A percentile compares a stretch with the other conserved stretches of the same genome.
These are phyloP conservation scores for Bullera alba DNA, from an alignment of 768 basidiomycete genomes.

Conservation along the genomic window DNA sequence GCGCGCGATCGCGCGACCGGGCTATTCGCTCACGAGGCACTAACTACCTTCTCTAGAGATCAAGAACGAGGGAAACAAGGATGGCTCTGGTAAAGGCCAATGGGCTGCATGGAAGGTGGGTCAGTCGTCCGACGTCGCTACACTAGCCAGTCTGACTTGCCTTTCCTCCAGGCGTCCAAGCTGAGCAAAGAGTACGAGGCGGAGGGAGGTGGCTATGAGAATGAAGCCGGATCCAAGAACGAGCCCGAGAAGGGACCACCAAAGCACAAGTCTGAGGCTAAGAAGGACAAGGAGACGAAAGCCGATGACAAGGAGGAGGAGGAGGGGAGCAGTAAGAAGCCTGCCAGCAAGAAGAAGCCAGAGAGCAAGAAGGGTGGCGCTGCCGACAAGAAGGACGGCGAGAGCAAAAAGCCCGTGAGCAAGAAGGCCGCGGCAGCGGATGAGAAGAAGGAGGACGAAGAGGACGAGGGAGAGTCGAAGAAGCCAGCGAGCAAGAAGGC, in stretches of 20 bases:
- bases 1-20: background rate
- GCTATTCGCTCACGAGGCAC: background rate
- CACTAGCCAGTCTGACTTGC: too few species aligned
- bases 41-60: conserved; percentile 24
- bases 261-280: conserved; percentile 31
- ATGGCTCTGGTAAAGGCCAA: conserved; percentile 41
- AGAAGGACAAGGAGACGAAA: conserved; percentile 21
- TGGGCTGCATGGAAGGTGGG: conserved; percentile 44
- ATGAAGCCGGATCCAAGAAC: conserved; percentile 43
- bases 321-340: conserved; percentile 7
- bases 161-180: conserved; percentile 29
- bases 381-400: conserved; percentile 2
- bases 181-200: conserved; percentile 42
- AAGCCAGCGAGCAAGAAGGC: background rate
- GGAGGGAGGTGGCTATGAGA: conserved; percentile 40
- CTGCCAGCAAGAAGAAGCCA: conserved; percentile 10
- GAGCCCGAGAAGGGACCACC: conserved; percentile 41
- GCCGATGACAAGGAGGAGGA: background rate
- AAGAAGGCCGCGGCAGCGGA: too few species aligned
- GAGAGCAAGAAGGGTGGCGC: background rate
- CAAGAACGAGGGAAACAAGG: conserved; percentile 42
- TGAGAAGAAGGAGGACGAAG: conserved; percentile 5
- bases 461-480: conserved; percentile 4
- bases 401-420: background rate
- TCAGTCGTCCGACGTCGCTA: background rate